Base-by-base conservation (phyloP, 2,329 filamentous ascomycete genomes). In the Davidsoniella virescens region DNA sequence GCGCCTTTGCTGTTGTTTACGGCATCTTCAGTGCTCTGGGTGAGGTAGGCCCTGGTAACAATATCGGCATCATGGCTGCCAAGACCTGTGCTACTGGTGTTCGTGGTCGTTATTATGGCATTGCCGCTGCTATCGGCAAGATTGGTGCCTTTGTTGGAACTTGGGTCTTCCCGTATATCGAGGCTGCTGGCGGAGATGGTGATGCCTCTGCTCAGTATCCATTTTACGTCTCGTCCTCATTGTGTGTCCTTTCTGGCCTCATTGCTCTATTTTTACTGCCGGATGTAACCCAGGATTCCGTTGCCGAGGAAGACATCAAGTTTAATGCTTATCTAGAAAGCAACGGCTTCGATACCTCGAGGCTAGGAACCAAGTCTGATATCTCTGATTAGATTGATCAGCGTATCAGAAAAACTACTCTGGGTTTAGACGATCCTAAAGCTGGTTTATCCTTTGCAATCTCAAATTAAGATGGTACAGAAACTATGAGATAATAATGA, bases 1-100 rank as follows among this genome's bases (percentile, higher is more conserved):
- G 63, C 3, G 64, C 54, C 5, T 65, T 67, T 25, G 62, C 63
- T 10, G 61, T 66, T 8, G 59, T 66, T 0, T 66, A 63, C 5
- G 64, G 64, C 5, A 62, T 67, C 26, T 67, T 66, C 55, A 57
- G 63, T 38, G 58, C 64, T 0, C 61, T 65, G 2, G 64, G 65
- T 44, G 64, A 67, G 63, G 66, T 93, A 39, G 87, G 88, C 0
- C 87, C 88, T 0, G 88, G 88, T 10, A 84, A 94, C 68, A 94
- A 94, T 63, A 94, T 94, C 57, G 87, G 87, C 2, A 73, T 94
- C 0, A 64, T 93, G 26, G 87, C 88, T 0, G 83, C 84, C 44
- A 94, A 94, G 69, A 88, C 85, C 2, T 87, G 80, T 58, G 86
- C 88, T 0, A 94, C 88, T 4, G 82, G 84, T 16, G 81, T 95